These are phyloP conservation scores for Poterioochromonas sp. DNA, from an alignment of 352 stramenopile genomes.

Conservation along the genomic window DNA sequence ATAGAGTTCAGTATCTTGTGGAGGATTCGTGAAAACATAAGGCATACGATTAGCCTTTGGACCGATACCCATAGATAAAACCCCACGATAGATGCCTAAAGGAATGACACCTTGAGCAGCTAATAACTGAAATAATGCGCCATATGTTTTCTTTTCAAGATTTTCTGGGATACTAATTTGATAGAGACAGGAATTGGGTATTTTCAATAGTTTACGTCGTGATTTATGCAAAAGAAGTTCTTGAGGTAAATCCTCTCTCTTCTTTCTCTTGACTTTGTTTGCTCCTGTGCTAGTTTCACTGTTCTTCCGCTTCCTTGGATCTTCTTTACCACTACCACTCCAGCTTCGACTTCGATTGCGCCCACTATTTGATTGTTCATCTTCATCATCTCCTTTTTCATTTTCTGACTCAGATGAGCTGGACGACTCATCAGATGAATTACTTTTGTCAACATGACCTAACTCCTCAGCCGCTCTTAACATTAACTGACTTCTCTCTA, in stretches of 20 bases:
- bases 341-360: too few relatives aligned
- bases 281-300: too few relatives aligned
- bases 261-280: too few relatives aligned
- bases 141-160: too few relatives aligned
- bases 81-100: neutral
- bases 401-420: neutral
- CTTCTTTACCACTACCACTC: too few relatives aligned
- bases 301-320: too few relatives aligned
- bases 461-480: neutral
- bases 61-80: neutral
- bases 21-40: conserved; percentile 8
- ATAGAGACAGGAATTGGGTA: neutral
- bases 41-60: neutral
- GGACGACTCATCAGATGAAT: neutral
- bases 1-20: neutral
- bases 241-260: too few relatives aligned
- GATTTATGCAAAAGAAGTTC: too few relatives aligned
- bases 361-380: too few relatives aligned
- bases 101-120: neutral
- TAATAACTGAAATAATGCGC: conserved; percentile 6
- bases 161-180: conserved; percentile 26
- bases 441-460: neutral
- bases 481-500: neutral
- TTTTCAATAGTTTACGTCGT: too few relatives aligned
- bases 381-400: too few relatives aligned